Evolutionary conservation across 2,329 filamentous ascomycete species (phyloP), one percentile per base, ranked within the genome.

Genomic region (Cyphellophora attinorum): DNA sequence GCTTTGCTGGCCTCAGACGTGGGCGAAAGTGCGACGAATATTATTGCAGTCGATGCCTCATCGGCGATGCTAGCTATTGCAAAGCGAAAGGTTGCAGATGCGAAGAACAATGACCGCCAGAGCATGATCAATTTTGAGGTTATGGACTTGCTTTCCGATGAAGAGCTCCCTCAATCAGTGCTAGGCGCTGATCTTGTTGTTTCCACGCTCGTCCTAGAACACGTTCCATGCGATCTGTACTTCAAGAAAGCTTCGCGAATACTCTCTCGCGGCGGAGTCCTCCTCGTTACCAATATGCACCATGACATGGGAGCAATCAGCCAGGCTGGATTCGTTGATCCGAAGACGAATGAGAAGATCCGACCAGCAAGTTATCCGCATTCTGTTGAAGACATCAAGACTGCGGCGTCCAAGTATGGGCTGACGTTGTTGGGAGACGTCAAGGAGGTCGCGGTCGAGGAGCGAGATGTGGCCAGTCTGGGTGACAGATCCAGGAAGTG

Each of bases 241-340:
- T 80, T 81, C 52, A 33, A 45, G 3, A 64, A 65, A 0, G 61
- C 67, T 0, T 47, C 59, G 1, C 44, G 47, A 8, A 53, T 71
- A 1, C 52, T 80, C 11, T 46, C 44, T 3, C 56, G 59, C 0
- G 64, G 64, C 0, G 74, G 69, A 1, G 54, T 66, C 31, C 55
- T 77, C 4, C 57, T 80, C 6, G 48, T 81, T n/a, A 80, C 75
- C 1, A 81, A 80, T 47, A 81, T 81, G 77, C 77, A 81, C 51
- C 55, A 64, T 2, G 70, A 79, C 3, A 80, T 81, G 75, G 46
- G 48, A 11, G 29, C 16, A 8, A 60, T 66, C 11, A 70, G 67
- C 16, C 74, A 76, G 48, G 76, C 76, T 0, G 76, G 77, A 0
- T 81, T 81, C 47, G 60, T 74, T 10, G 71, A 75, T 49, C 52